Percentiles rank a stretch among this genome's conserved stretches.
phyloP scores from a whole-genome alignment of 352 stramenopile species.

The Pythium rhizo-oryzae region DNA sequence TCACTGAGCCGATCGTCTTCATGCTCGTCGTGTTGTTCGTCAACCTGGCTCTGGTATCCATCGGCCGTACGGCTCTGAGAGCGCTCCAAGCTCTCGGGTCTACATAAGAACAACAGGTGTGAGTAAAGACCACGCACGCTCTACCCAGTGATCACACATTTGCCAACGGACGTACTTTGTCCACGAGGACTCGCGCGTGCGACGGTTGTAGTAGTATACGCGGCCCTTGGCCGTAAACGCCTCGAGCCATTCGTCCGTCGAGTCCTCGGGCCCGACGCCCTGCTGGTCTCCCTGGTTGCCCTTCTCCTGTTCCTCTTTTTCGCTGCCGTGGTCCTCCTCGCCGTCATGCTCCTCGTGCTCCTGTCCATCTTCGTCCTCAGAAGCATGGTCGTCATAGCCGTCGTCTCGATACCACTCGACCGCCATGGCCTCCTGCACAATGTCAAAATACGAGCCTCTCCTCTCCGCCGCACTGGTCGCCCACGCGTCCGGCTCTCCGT shows the following conservation, averaged over 20 bases:
- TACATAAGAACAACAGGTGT: not conserved
- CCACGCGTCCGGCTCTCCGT: not conserved
- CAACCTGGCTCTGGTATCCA: not conserved
- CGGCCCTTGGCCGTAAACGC: conserved; percentile 83
- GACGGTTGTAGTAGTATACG: conserved; percentile 91
- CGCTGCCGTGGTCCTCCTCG: conserved; percentile 22
- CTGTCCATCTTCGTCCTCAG: conserved; percentile 5
- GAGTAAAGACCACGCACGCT: not conserved
- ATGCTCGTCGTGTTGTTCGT: not conserved
- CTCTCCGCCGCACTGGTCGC: conserved; percentile 2
- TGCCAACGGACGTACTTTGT: conserved; percentile 49
- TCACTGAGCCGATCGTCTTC: not conserved
- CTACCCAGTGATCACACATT: not conserved
- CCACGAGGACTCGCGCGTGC: conserved; percentile 85
- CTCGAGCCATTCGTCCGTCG: conserved; percentile 71
- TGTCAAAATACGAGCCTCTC: conserved; percentile 42
- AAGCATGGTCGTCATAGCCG: conserved; percentile 5
- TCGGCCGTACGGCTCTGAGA: not conserved
- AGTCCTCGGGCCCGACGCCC: not conserved
- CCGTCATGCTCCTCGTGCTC: conserved; percentile 14
- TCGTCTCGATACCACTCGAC: conserved; percentile 13
- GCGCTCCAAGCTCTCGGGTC: conserved; percentile 6
- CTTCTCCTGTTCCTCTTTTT: conserved; percentile 9
- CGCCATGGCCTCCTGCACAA: conserved; percentile 49
- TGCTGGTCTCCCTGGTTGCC: conserved; percentile 13